Conservation (phyloP, 179 eudicot species). For the Spinacia oleracea region DNA sequence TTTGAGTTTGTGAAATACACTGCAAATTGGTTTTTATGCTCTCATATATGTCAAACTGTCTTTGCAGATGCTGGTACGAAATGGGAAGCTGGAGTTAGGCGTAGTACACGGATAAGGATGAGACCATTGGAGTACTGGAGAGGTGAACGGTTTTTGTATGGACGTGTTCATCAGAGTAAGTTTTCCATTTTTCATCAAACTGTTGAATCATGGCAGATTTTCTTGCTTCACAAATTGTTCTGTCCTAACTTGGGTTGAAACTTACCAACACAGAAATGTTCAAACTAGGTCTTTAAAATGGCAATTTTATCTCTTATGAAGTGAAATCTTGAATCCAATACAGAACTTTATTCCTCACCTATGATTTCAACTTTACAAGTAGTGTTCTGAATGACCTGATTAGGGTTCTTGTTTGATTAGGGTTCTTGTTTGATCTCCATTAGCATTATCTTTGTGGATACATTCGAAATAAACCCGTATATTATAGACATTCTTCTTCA, state of each 20-base stretch:
- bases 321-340: background rate
- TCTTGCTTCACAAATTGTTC: background rate
- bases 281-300: background rate
- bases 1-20: background rate
- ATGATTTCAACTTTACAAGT: background rate
- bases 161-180: constrained; percentile 71
- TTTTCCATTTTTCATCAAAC: constrained; percentile 12
- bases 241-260: background rate
- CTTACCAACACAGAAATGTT: background rate
- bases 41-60: constrained; percentile 13
- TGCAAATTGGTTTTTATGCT: background rate
- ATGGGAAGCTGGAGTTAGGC: constrained; percentile 64
- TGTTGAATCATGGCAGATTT: background rate
- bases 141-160: constrained; percentile 76
- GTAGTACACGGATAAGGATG: constrained; percentile 71
- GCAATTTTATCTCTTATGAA: background rate
- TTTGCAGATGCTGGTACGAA: constrained; percentile 61
- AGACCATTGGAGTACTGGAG: constrained; percentile 87
- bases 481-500: background rate
- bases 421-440: background rate
- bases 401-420: background rate
- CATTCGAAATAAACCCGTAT: background rate
- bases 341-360: too few relatives aligned
- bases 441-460: too few relatives aligned
- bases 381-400: background rate